Conservation (phyloP, 2,329 filamentous ascomycete genomes). For the Clarireedia sp. region DNA sequence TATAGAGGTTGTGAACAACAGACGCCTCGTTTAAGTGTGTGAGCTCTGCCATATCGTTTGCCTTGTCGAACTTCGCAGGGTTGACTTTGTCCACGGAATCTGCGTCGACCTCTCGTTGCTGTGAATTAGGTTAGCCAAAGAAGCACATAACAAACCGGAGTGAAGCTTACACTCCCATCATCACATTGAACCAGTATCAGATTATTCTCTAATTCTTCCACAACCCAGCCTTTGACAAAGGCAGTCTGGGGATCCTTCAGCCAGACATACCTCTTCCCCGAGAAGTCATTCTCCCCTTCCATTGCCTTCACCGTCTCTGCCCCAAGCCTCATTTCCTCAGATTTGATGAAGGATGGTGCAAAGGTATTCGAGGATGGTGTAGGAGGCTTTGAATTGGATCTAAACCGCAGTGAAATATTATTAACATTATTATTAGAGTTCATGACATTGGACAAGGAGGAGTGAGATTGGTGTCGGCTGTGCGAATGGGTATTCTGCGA, state of each 20-base stretch:
- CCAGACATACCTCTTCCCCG: slow-evolving; percentile 97
- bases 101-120: slow-evolving; percentile 80
- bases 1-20: slow-evolving; percentile 93
- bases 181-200: slow-evolving; percentile 84
- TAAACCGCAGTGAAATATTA: slow-evolving; percentile 29
- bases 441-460: slow-evolving; percentile 38
- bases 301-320: slow-evolving; percentile 60
- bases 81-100: slow-evolving; percentile 98
- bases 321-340: slow-evolving; percentile 60
- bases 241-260: slow-evolving; percentile 78
- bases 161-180: slow-evolving; percentile 66
- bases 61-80: slow-evolving; percentile 98
- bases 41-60: slow-evolving; percentile 97
- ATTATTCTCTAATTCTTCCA: slow-evolving; percentile 67
- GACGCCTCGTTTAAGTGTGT: slow-evolving; percentile 97
- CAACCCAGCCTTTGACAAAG: slow-evolving; percentile 87
- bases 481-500: slow-evolving; percentile 49
- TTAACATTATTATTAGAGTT: slow-evolving; percentile 18
- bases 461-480: slow-evolving; percentile 53
- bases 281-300: slow-evolving; percentile 98
- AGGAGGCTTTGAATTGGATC: slow-evolving; percentile 58
- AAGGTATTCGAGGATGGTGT: slow-evolving; percentile 71
- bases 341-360: slow-evolving; percentile 91
- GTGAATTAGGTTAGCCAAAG: slow-evolving; percentile 14
- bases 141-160: neutral